Evolutionary conservation across 306 rosid genomes (phyloP).

Genomic region (Clitoria ternatea): DNA sequence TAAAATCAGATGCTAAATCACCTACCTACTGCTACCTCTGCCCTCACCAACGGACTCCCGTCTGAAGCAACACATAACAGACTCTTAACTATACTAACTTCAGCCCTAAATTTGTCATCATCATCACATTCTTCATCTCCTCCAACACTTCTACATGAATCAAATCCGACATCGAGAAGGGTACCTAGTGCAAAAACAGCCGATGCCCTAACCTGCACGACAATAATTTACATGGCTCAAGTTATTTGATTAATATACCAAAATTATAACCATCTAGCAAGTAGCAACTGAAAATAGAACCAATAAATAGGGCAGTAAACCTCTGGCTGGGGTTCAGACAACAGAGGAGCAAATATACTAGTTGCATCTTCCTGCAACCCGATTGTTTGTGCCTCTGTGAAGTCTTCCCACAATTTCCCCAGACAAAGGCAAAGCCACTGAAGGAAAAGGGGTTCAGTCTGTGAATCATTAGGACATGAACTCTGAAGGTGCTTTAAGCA

Average conservation of each 20-base stretch:
- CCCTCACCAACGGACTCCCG: conserved; percentile 98
- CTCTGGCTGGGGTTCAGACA: conserved; percentile 92
- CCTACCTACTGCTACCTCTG: conserved; percentile 98
- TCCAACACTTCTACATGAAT: conserved; percentile 60
- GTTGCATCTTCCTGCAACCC: conserved; percentile 85
- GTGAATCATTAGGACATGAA: conserved; percentile 75
- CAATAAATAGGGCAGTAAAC: conserved; percentile 34
- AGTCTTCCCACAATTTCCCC: conserved; percentile 97
- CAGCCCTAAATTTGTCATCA: conserved; percentile 80
- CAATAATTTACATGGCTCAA: conserved; percentile 24
- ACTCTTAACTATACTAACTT: conserved; percentile 76
- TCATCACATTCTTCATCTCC: conserved; percentile 89
- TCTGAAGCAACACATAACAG: conserved; percentile 82
- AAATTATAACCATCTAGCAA: not conserved
- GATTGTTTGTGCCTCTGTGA: conserved; percentile 67
- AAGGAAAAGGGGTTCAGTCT: conserved; percentile 90
- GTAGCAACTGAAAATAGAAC: conserved; percentile 9
- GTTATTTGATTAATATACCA: not conserved
- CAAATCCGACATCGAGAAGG: conserved; percentile 79
- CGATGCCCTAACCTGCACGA: conserved; percentile 92
- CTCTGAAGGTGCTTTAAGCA: conserved; percentile 92
- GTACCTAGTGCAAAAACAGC: conserved; percentile 95
- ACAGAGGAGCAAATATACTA: conserved; percentile 62
- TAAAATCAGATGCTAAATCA: conserved; percentile 29
- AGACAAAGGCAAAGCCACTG: conserved; percentile 98